Evolutionary conservation across 306 rosid species (phyloP).

Genomic region (Geum urbanum): DNA sequence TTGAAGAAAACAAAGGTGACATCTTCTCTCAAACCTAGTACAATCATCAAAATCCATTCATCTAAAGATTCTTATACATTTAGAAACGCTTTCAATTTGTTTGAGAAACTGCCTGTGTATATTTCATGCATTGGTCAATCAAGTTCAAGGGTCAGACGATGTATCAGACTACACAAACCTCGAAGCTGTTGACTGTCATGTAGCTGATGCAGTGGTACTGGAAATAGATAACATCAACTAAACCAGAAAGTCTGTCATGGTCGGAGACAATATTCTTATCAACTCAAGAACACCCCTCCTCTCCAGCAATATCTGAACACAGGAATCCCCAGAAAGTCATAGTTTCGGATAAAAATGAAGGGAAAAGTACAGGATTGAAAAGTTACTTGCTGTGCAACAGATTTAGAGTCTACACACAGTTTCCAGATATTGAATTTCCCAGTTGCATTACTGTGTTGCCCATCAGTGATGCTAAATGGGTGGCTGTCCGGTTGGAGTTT

Average conservation of each 20-base stretch:
- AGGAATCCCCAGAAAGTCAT: not conserved
- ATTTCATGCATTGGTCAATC: constrained; percentile 12
- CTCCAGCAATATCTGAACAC: not conserved
- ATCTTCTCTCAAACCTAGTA: not conserved
- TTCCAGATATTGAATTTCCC: constrained; percentile 33
- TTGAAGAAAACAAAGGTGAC: constrained; percentile 16
- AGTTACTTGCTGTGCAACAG: constrained; percentile 39
- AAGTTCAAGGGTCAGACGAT: constrained; percentile 21
- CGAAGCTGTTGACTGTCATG: constrained; percentile 6
- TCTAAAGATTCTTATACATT: not conserved
- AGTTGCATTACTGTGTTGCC: constrained; percentile 32
- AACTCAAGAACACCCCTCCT: constrained; percentile 10
- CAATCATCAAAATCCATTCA: not conserved
- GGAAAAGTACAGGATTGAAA: not conserved
- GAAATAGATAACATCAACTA: constrained; percentile 14
- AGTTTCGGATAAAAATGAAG: constrained; percentile 12
- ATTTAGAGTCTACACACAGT: constrained; percentile 41
- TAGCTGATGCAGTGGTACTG: constrained; percentile 8
- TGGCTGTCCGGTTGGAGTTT: constrained; percentile 40
- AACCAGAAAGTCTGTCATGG: constrained; percentile 10
- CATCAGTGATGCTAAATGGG: constrained; percentile 42
- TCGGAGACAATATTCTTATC: not conserved
- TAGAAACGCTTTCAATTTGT: not conserved
- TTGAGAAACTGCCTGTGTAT: not conserved
- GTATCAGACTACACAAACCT: constrained; percentile 10